phyloP scores from a whole-genome alignment of 495 filamentous ascomycete species.

The Tuber brumale region DNA sequence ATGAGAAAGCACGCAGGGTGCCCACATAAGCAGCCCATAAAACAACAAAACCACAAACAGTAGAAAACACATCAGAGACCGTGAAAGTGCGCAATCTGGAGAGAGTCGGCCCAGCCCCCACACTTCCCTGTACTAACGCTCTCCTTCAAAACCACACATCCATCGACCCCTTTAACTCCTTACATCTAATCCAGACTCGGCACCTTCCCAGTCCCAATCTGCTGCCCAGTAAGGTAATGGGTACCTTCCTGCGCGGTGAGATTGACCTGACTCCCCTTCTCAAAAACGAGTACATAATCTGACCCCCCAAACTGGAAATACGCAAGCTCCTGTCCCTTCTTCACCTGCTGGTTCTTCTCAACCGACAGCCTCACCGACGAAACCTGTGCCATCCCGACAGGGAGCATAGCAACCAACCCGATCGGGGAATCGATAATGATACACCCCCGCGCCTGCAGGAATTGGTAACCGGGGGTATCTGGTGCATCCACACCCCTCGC shows the following conservation, averaged over 20 bases:
- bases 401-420: conserved; percentile 44
- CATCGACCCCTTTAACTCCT: not conserved
- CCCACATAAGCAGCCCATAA: not conserved
- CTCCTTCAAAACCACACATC: not conserved
- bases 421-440: conserved; percentile 42
- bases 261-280: conserved; percentile 25
- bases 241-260: conserved; percentile 7
- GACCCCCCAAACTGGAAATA: conserved; percentile 48
- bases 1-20: not conserved
- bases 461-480: conserved; percentile 44
- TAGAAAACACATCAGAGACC: not conserved
- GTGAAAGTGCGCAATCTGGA: not conserved
- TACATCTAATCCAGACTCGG: not conserved
- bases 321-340: conserved; percentile 45
- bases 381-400: conserved; percentile 46
- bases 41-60: not conserved
- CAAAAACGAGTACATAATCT: conserved; percentile 44
- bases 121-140: not conserved
- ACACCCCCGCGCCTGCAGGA: conserved; percentile 43
- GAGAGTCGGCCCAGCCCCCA: not conserved
- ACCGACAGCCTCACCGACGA: conserved; percentile 45
- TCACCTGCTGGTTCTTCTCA: conserved; percentile 32
- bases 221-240: conserved; percentile 23
- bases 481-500: conserved; percentile 28
- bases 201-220: conserved; percentile 23